These are phyloP conservation scores for Daucus carota DNA, from an alignment of 129 eudicot species.

Conservation along the genomic window DNA sequence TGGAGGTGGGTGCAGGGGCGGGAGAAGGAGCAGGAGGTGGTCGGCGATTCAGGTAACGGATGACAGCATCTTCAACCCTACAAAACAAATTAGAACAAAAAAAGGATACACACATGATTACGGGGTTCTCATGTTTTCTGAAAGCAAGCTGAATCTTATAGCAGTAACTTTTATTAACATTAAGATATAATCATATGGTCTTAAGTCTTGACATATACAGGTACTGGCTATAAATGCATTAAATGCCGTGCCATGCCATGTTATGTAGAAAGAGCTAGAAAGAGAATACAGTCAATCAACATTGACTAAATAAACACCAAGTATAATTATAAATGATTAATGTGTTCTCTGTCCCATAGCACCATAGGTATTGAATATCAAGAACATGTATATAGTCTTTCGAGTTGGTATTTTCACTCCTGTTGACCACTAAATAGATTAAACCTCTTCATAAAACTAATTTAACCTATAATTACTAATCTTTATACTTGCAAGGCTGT, in stretches of 20 bases:
- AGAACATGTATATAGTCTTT: not conserved
- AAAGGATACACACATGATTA: not conserved
- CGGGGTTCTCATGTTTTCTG: not conserved
- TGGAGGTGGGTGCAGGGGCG: slow-evolving; percentile 6
- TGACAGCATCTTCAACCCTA: slow-evolving; percentile 98
- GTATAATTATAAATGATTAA: not conserved
- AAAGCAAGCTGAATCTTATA: not conserved
- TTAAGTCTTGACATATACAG: no score
- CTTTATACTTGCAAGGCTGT: not conserved
- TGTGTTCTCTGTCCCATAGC: not conserved
- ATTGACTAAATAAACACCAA: not conserved
- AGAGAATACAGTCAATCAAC: not conserved
- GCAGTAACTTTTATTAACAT: not conserved
- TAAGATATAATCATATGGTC: not conserved
- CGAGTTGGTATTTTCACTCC: not conserved
- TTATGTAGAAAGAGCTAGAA: not conserved
- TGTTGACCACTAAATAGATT: not conserved
- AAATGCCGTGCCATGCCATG: not conserved
- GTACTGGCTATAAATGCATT: no score
- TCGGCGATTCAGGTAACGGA: slow-evolving; percentile 73
- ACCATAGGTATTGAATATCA: not conserved
- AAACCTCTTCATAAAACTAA: not conserved
- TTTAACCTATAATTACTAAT: not conserved
- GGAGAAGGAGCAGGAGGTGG: slow-evolving; percentile 23
- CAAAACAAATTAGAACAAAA: slow-evolving; percentile 14